Base-by-base conservation (phyloP, 129 eudicot genomes). In the Cynara cardunculus region DNA sequence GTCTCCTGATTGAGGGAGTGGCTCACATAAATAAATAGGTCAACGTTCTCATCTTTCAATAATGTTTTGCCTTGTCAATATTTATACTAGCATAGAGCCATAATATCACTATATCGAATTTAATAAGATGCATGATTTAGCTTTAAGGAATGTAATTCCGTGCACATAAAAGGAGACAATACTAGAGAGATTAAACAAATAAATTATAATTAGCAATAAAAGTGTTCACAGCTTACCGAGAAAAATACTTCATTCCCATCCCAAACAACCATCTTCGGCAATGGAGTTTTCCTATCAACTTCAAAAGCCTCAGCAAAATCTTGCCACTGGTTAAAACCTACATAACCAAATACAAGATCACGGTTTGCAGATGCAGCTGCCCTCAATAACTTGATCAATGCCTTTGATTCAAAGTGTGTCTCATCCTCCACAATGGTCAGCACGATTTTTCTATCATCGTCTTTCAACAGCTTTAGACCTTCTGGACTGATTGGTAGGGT, bases 301-400 rank as follows among this genome's bases (percentile, higher is more conserved):
- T 91, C 99, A 85, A 96, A 96, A 67, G 99, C 86, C 74, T 96
- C 99, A 26, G 88, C 86, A 82, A 96, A 96, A 11, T 86, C 98
- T 72, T 83, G 80, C 87, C 88, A 93, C 64, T 96, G 98, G 70
- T 88, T 85, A 53, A 86, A 25, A 21, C 99, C 98, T 21, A 90
- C 99, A 86, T 88, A 96, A 62, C 89, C 99, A 91, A 96, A 96
- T 59, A 96, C 83, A 75, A 87, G 81, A 72, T 96, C 98, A 75
- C 98, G 98, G 75, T 96, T 96, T 26, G 99, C 98, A 85, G 99
- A 88, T 21, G 99, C 99, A 79, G 98, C 99, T 22, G 96, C 91
- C 82, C 89, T 91, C 80, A 96, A 74, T 77, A 93, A 73, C 82
- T 93, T 93, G 69, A 92, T 71, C 44, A 96, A 70, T 32, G 71